Conservation (phyloP, 2,329 filamentous ascomycete genomes). For the Parastagonospora avenae region DNA sequence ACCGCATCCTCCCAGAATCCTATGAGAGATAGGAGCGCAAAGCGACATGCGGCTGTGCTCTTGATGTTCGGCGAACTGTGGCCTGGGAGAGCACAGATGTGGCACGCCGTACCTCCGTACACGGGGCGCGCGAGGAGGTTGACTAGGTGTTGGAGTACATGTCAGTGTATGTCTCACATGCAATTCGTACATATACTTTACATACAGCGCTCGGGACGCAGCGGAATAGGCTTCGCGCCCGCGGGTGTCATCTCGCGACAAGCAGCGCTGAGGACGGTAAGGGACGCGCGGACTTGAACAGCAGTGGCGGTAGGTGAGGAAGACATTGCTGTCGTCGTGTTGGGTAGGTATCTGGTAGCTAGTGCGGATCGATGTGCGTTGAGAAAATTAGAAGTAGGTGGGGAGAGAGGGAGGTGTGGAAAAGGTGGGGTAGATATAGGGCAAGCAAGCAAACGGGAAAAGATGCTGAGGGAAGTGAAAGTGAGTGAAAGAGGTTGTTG, state of each 20-base stretch:
- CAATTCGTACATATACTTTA: too few species aligned
- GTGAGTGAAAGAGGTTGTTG: not conserved
- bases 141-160: too few species aligned
- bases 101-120: slow-evolving; percentile 6
- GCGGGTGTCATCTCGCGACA: slow-evolving; percentile 24
- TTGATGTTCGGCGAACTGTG: slow-evolving; percentile 16
- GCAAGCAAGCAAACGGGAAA: not conserved
- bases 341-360: not conserved
- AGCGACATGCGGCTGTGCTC: slow-evolving; percentile 12
- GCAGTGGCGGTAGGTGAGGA: not conserved
- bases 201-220: slow-evolving; percentile 10
- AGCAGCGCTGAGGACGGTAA: slow-evolving; percentile 12
- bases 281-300: slow-evolving; percentile 6
- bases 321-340: slow-evolving; percentile 6
- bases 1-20: slow-evolving; percentile 25
- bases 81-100: slow-evolving; percentile 25
- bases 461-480: not conserved
- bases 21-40: slow-evolving; percentile 17
- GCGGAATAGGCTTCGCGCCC: slow-evolving; percentile 15
- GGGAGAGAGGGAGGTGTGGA: not conserved
- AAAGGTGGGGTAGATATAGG: not conserved
- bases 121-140: slow-evolving; percentile 26
- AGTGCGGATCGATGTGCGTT: not conserved
- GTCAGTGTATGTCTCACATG: too few species aligned
- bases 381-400: not conserved